Conservation (phyloP, 306 rosid species). For the Quillaja saponaria region DNA sequence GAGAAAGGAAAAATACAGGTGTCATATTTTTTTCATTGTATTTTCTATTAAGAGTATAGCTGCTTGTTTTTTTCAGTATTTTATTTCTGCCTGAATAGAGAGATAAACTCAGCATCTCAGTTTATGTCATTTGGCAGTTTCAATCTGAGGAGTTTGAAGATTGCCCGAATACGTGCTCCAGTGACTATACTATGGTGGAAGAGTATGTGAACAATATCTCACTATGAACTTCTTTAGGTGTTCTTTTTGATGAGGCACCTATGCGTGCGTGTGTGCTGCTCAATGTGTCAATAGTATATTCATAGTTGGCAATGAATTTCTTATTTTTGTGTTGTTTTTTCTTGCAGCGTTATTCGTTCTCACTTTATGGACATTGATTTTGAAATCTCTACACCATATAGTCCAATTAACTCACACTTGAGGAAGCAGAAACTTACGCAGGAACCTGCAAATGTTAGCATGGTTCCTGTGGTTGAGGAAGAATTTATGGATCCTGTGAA, state of each 20-base stretch:
- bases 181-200: slow-evolving; percentile 37
- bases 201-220: slow-evolving; percentile 46
- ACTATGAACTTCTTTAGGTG: slow-evolving; percentile 1
- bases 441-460: slow-evolving; percentile 31
- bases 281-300: not conserved
- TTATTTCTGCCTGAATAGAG: slow-evolving; percentile 6
- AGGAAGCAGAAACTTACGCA: slow-evolving; percentile 31
- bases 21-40: no score
- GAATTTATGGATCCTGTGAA: slow-evolving; percentile 31
- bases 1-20: no score
- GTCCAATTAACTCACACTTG: slow-evolving; percentile 22
- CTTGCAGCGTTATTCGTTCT: slow-evolving; percentile 46
- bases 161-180: slow-evolving; percentile 29
- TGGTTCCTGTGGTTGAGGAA: slow-evolving; percentile 22
- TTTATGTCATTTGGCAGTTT: slow-evolving; percentile 46
- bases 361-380: slow-evolving; percentile 43
- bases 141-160: slow-evolving; percentile 50
- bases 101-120: slow-evolving; percentile 11
- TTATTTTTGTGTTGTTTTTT: slow-evolving; percentile 27
- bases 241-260: not conserved
- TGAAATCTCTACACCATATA: slow-evolving; percentile 37
- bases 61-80: not conserved
- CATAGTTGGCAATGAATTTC: slow-evolving; percentile 17
- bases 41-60: no score
- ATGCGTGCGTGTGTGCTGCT: slow-evolving; percentile 6